These are phyloP conservation scores for Leptographium lundbergii DNA, from an alignment of 2,329 filamentous ascomycete genomes.

Conservation along the genomic window DNA sequence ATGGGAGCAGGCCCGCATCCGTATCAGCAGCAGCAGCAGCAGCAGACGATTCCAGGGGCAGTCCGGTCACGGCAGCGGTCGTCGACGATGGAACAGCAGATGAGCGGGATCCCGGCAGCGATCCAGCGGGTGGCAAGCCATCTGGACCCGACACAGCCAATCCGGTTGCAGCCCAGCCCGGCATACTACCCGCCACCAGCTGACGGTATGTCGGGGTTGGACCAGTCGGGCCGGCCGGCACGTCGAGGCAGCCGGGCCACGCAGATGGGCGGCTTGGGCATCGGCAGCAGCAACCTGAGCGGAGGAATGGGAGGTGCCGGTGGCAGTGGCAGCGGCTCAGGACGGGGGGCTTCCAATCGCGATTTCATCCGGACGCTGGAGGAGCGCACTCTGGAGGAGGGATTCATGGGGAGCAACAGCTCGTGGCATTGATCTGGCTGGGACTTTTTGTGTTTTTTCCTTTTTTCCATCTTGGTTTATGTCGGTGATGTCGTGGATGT, in stretches of 20 bases:
- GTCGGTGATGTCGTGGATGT: not conserved
- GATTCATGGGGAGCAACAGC: constrained; percentile 59
- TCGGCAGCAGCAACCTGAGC: constrained; percentile 2
- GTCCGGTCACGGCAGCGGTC: constrained; percentile 63
- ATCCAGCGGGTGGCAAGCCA: constrained; percentile 94
- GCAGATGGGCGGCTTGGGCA: constrained; percentile 31
- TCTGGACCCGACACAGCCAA: constrained; percentile 86
- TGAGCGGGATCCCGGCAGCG: constrained; percentile 80
- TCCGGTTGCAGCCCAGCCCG: constrained; percentile 85
- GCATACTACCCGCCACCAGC: constrained; percentile 93
- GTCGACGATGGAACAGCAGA: constrained; percentile 91
- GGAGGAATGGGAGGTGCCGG: constrained; percentile 14
- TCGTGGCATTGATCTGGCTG: constrained; percentile 45
- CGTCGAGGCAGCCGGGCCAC: constrained; percentile 65
- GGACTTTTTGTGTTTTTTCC: not conserved
- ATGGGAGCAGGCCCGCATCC: constrained; percentile 24
- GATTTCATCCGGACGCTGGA: constrained; percentile 94
- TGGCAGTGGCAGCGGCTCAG: not conserved
- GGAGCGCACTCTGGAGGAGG: constrained; percentile 86
- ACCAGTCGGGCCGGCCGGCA: constrained; percentile 44
- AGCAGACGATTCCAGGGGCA: constrained; percentile 59
- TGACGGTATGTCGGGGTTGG: constrained; percentile 60
- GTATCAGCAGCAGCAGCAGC: constrained; percentile 42
- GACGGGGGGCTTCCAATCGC: constrained; percentile 37
- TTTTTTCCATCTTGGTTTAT: not conserved